phyloP scores from a whole-genome alignment of 352 stramenopile genomes.

The Poterioochromonas sp. region DNA sequence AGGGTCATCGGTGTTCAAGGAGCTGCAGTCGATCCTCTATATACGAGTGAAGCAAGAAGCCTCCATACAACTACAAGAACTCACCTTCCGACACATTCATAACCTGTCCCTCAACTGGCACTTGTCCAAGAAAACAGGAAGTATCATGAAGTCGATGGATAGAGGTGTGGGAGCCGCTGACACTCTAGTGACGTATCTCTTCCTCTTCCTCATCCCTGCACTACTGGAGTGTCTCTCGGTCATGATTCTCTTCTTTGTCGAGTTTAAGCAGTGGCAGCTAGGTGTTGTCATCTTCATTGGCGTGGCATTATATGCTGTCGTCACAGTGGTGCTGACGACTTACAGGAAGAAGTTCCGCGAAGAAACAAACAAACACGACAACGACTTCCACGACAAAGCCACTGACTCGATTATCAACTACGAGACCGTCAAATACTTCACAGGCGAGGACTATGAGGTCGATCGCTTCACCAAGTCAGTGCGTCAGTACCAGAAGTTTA shows the following conservation, averaged over 20 bases:
- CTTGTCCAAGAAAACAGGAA: constrained; percentile 91
- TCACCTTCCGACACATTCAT: constrained; percentile 91
- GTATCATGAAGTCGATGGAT: constrained; percentile 87
- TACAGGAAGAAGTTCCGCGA: constrained; percentile 92
- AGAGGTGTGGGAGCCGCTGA: constrained; percentile 78
- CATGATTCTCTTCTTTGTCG: constrained; percentile 68
- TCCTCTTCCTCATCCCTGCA: constrained; percentile 75
- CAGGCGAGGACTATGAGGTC: constrained; percentile 71
- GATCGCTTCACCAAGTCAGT: constrained; percentile 75
- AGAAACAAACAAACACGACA: constrained; percentile 79
- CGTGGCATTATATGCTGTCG: constrained; percentile 84
- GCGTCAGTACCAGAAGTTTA: constrained; percentile 81
- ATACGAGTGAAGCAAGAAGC: constrained; percentile 90
- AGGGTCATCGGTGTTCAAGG: constrained; percentile 14
- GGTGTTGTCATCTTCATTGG: constrained; percentile 84
- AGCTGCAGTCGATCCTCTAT: constrained; percentile 46
- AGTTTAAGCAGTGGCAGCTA: constrained; percentile 81
- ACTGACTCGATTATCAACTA: constrained; percentile 95
- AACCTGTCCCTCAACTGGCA: constrained; percentile 93
- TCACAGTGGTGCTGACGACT: constrained; percentile 91
- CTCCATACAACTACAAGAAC: constrained; percentile 85
- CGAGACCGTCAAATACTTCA: constrained; percentile 69
- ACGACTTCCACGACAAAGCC: constrained; percentile 92
- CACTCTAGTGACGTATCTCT: constrained; percentile 89
- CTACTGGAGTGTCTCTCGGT: constrained; percentile 16